phyloP scores from a whole-genome alignment of 331 rosid genomes.

The Stylosanthes scabra region DNA sequence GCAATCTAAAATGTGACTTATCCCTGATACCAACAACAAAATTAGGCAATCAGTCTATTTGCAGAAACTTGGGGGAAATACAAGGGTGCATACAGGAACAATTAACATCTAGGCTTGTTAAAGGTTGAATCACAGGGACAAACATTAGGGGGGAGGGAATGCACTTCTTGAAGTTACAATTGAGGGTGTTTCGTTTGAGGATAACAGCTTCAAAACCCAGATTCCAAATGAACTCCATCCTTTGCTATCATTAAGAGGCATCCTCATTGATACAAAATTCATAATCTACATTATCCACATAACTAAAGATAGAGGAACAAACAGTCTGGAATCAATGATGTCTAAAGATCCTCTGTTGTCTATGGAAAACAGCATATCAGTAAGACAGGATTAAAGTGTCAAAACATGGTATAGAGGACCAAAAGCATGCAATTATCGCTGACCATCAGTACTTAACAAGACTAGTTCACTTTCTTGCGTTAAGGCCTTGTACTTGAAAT shows the following conservation, averaged over 20 bases:
- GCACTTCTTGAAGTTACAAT: no score
- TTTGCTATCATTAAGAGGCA: slow-evolving; percentile 24
- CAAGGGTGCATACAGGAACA: slow-evolving; percentile 25
- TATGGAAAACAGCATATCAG: no score
- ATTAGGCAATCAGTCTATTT: no score
- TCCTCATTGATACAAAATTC: slow-evolving; percentile 26
- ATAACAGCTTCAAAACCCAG: slow-evolving; percentile 25
- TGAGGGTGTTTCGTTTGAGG: slow-evolving; percentile 38
- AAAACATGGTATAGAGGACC: slow-evolving; percentile 31
- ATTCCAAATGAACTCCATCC: slow-evolving; percentile 11
- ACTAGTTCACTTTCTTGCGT: slow-evolving; percentile 81
- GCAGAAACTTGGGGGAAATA: not conserved
- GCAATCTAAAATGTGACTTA: slow-evolving; percentile 18
- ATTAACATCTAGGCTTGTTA: slow-evolving; percentile 12
- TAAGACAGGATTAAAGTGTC: no score
- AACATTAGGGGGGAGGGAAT: no score
- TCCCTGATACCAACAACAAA: no score
- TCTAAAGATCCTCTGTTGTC: no score
- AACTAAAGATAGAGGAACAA: slow-evolving; percentile 26
- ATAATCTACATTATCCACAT: slow-evolving; percentile 3
- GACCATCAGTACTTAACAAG: slow-evolving; percentile 63
- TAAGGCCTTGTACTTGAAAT: slow-evolving; percentile 65
- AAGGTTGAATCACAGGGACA: no score
- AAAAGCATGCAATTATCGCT: slow-evolving; percentile 45
- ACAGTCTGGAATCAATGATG: slow-evolving; percentile 8